These are phyloP conservation scores for Rhizopus microsporus DNA, from an alignment of 371 early-diverging fungal species.

Conservation along the genomic window DNA sequence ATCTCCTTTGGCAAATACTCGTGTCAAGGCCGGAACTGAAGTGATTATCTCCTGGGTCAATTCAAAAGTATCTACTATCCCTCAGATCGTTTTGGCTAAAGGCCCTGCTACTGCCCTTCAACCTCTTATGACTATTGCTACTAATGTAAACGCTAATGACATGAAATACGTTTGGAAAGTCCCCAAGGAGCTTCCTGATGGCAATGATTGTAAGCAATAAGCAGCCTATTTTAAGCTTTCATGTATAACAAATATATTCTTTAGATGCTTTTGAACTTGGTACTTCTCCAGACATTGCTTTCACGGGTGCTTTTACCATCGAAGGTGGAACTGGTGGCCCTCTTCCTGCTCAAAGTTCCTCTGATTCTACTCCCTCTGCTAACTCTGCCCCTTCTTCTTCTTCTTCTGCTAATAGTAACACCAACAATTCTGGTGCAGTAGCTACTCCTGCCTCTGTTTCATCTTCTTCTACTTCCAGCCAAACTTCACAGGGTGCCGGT, in stretches of 20 bases:
- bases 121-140: conserved; percentile 31
- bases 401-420: conserved; percentile 5
- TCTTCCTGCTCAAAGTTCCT: conserved; percentile 7
- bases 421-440: neutral
- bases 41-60: conserved; percentile 36
- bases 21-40: conserved; percentile 28
- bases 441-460: conserved; percentile 20
- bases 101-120: conserved; percentile 36
- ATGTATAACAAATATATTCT: neutral
- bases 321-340: conserved; percentile 32
- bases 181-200: conserved; percentile 28
- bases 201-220: conserved; percentile 34
- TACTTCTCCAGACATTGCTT: conserved; percentile 50
- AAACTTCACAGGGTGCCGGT: conserved; percentile 2
- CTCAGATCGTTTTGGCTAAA: conserved; percentile 35
- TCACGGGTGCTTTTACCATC: conserved; percentile 50
- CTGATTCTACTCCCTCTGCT: conserved; percentile 12
- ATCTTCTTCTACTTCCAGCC: conserved; percentile 14
- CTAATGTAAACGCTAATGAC: conserved; percentile 27
- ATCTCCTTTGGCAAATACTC: conserved; percentile 34
- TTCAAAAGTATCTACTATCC: conserved; percentile 24
- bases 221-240: neutral
- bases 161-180: conserved; percentile 34
- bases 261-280: conserved; percentile 54
- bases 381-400: conserved; percentile 12